Conservation (phyloP, 345 rosid genomes). For the Salix caprea region DNA sequence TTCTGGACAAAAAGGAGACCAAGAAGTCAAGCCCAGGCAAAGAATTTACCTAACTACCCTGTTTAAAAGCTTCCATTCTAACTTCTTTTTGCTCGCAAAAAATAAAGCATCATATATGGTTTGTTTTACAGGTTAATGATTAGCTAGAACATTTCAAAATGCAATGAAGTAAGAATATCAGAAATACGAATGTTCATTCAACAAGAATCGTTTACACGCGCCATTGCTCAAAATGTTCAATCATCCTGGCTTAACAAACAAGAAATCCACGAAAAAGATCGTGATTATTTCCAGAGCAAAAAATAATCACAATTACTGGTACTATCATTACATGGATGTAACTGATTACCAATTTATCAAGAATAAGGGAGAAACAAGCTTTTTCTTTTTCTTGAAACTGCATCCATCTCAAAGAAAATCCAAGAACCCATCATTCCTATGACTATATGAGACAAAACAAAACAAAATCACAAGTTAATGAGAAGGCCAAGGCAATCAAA, state of each 20-base stretch:
- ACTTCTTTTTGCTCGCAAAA: background rate
- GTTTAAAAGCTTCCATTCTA: background rate
- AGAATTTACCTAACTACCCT: background rate
- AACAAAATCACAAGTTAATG: background rate
- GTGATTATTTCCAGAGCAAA: background rate
- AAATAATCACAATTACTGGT: background rate
- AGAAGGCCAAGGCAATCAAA: background rate
- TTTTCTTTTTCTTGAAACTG: background rate
- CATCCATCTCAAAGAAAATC: background rate
- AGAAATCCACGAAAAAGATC: background rate
- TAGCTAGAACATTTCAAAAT: background rate
- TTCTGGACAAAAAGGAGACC: background rate
- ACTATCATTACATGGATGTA: background rate
- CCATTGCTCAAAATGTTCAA: background rate
- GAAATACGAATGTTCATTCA: background rate
- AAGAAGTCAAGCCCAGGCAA: background rate
- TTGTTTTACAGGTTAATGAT: background rate
- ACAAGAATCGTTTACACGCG: background rate
- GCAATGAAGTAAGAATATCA: background rate
- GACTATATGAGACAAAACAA: background rate
- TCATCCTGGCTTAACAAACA: background rate
- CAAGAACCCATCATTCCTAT: background rate
- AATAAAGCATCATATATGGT: background rate
- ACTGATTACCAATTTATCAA: background rate
- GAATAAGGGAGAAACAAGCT: background rate